phyloP scores from a whole-genome alignment of 306 rosid genomes.

The Albizia julibrissin region DNA sequence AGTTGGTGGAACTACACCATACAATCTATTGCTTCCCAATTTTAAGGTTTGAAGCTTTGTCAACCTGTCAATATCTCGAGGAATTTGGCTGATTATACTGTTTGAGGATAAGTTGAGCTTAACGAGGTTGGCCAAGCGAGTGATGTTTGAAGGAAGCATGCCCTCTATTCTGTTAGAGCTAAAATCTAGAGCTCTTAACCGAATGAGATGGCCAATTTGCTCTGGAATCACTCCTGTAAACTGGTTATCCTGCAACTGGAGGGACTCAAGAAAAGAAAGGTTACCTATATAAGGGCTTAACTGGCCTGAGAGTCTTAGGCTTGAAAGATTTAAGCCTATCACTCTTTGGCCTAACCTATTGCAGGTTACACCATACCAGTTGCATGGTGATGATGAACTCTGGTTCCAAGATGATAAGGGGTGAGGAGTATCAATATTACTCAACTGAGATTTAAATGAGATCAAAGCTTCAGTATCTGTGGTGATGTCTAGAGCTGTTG shows the following conservation, averaged over 20 bases:
- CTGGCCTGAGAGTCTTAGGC: conserved; percentile 50
- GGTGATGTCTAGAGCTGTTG: conserved; percentile 40
- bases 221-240: conserved; percentile 55
- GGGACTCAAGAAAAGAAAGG: conserved; percentile 55
- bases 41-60: background rate
- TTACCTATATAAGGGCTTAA: conserved; percentile 54
- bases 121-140: conserved; percentile 43
- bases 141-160: conserved; percentile 49
- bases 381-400: conserved; percentile 62
- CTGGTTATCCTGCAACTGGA: conserved; percentile 53
- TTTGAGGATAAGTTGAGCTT: conserved; percentile 38
- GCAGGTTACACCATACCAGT: conserved; percentile 72
- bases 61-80: conserved; percentile 44
- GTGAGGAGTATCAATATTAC: conserved; percentile 20
- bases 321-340: conserved; percentile 48
- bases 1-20: conserved; percentile 36
- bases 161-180: conserved; percentile 57
- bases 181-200: conserved; percentile 52
- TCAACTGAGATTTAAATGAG: conserved; percentile 51
- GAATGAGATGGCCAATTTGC: conserved; percentile 46
- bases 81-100: conserved; percentile 40
- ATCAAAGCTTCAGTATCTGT: conserved; percentile 67
- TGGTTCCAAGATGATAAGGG: conserved; percentile 34
- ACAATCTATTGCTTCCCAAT: background rate
- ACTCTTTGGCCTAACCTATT: conserved; percentile 49